Base-by-base conservation (phyloP, 805 yeast species). In the Candida nemodendra region DNA sequence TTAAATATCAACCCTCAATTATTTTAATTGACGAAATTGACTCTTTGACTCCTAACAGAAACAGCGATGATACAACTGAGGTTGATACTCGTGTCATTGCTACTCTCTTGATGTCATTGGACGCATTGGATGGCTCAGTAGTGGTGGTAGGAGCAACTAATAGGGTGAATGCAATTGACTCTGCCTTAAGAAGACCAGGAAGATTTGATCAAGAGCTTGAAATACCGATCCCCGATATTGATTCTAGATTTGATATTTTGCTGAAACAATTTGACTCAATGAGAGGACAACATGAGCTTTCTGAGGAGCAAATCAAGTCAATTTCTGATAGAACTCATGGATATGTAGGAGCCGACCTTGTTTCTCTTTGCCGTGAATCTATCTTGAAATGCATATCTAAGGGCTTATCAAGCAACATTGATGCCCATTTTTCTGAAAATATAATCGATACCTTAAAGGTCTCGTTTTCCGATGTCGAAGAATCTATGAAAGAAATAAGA, bases 291-390 rank as follows among this genome's bases (percentile, higher is more conserved):
- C 81, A 79, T 50, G 64, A 62, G 0, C 59, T 91, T 26, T 55
- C 69, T 0, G 64, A 58, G 0, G 78, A 68, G 0, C 82, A 85
- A 26, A 73, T 90, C n/a, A 57, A 64, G n/a, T 52, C 51, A 2
- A 64, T 90, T 28, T 87, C 96, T 0, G 61, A 77, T 4, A 82
- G 78, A 54, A 90, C 98, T 0, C 99, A 93, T 62, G 99, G 99
- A 5, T 93, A 87, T 56, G 99, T 93, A 31, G 99, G 99, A 32
- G 96, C 98, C 0, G 99, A 93, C 64, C 62, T 93, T 32, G 78
- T 84, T 3, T 95, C 97, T 0, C 67, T 93, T 16, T 79, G 90
- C 44, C 69, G 97, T 34, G 99, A 93, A 55, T 76, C 95, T 5
- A 96, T 88, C 0, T 78, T 90, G 84, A 76, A 74, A 44, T 81